Conservation (phyloP, 2,329 filamentous ascomycete genomes). For the Balansia obtecta region DNA sequence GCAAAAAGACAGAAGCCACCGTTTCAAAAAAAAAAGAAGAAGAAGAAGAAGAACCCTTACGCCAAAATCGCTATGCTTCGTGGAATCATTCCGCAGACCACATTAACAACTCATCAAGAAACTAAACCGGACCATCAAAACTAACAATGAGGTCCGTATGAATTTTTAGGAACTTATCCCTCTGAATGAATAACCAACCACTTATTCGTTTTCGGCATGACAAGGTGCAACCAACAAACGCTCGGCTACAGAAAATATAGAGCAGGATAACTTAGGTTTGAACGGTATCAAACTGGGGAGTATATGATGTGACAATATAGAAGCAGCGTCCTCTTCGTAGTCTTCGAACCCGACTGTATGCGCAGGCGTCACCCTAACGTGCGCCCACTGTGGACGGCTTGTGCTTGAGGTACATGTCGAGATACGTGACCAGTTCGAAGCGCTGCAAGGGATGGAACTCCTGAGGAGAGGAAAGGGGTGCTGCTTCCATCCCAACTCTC, state of each 20-base stretch:
- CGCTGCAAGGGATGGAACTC: slow-evolving; percentile 15
- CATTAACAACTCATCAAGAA: slow-evolving; percentile 10
- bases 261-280: not conserved
- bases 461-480: slow-evolving; percentile 10
- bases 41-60: slow-evolving; percentile 18
- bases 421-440: slow-evolving; percentile 19
- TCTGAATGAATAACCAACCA: not conserved
- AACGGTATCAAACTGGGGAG: slow-evolving; percentile 4
- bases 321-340: not conserved
- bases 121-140: not conserved
- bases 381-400: slow-evolving; percentile 41
- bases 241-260: not conserved
- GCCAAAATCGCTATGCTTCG: slow-evolving; percentile 29
- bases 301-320: not conserved
- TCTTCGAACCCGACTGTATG: not conserved
- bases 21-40: not conserved
- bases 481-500: slow-evolving; percentile 48
- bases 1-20: slow-evolving; percentile 1
- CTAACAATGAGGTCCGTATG: not conserved
- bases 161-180: not conserved
- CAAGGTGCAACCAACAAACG: not conserved
- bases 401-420: slow-evolving; percentile 23
- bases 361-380: slow-evolving; percentile 30
- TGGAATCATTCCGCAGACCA: slow-evolving; percentile 13
- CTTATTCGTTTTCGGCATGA: not conserved